Evolutionary conservation across 176 grass and related monocot genomes (phyloP).

Genomic region (Zoysia pacifica): DNA sequence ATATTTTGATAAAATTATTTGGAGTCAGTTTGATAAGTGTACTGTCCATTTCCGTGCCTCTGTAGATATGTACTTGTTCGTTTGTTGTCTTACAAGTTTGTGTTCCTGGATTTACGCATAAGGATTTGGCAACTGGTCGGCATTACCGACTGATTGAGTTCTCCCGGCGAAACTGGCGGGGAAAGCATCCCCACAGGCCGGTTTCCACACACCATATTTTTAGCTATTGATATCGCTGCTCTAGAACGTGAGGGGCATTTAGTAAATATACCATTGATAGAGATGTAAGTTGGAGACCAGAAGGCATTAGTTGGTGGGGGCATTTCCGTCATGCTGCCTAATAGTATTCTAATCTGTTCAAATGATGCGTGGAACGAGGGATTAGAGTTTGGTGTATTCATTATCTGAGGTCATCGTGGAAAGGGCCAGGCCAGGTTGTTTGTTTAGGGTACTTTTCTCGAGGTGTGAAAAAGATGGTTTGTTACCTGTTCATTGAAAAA

Average conservation of each 20-base stretch:
- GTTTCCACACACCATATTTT: constrained; percentile 33
- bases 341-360: constrained; percentile 34
- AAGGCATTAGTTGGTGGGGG: constrained; percentile 56
- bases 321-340: constrained; percentile 46
- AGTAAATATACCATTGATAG: constrained; percentile 40
- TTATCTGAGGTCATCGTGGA: constrained; percentile 37
- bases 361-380: constrained; percentile 15
- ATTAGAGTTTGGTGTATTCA: constrained; percentile 35
- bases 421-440: constrained; percentile 37
- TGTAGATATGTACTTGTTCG: constrained; percentile 39
- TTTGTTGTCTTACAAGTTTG: constrained; percentile 52
- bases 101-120: constrained; percentile 47
- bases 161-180: constrained; percentile 48
- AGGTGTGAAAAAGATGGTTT: constrained; percentile 39
- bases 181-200: constrained; percentile 54
- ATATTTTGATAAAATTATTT: constrained; percentile 34
- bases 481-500: constrained; percentile 23
- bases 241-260: constrained; percentile 39
- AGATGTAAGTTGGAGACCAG: constrained; percentile 13
- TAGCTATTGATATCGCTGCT: constrained; percentile 20
- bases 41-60: constrained; percentile 27
- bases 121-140: constrained; percentile 28
- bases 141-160: constrained; percentile 44
- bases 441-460: constrained; percentile 24
- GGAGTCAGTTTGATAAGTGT: constrained; percentile 38